These are phyloP conservation scores for Pseudozyma hubeiensis DNA, from an alignment of 1,284 basidiomycete species.

Conservation along the genomic window DNA sequence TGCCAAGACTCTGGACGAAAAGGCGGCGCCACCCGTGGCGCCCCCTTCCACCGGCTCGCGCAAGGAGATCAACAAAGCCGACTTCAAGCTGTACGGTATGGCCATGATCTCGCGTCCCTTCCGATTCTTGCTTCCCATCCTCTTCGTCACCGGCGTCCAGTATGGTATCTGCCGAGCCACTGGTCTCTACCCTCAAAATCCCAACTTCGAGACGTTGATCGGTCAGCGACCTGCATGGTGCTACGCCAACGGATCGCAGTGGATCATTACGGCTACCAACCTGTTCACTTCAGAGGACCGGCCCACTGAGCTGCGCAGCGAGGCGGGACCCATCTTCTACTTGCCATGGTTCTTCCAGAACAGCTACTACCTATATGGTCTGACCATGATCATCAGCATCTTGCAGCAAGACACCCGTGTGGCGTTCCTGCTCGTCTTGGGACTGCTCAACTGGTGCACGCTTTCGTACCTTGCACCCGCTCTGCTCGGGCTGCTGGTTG, in stretches of 20 bases:
- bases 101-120: slow-evolving; percentile 47
- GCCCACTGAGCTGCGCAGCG: slow-evolving; percentile 19
- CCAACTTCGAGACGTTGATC: slow-evolving; percentile 38
- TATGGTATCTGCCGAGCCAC: slow-evolving; percentile 42
- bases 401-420: slow-evolving; percentile 40
- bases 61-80: slow-evolving; percentile 32
- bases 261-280: slow-evolving; percentile 47
- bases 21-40: slow-evolving; percentile 12
- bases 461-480: slow-evolving; percentile 42
- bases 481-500: slow-evolving; percentile 34
- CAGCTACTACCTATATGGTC: slow-evolving; percentile 48
- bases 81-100: slow-evolving; percentile 47
- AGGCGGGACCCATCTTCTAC: slow-evolving; percentile 35
- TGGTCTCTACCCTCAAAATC: slow-evolving; percentile 27
- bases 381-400: slow-evolving; percentile 34
- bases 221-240: slow-evolving; percentile 36
- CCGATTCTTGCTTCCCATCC: slow-evolving; percentile 45
- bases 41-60: neutral
- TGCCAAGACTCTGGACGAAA: slow-evolving; percentile 30
- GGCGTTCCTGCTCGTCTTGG: slow-evolving; percentile 26
- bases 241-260: slow-evolving; percentile 33
- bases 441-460: slow-evolving; percentile 35
- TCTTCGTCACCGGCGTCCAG: slow-evolving; percentile 48
- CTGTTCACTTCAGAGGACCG: slow-evolving; percentile 41
- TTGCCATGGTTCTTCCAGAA: slow-evolving; percentile 52